Base-by-base conservation (phyloP, 768 basidiomycete species). In the Ramaria rubella region DNA sequence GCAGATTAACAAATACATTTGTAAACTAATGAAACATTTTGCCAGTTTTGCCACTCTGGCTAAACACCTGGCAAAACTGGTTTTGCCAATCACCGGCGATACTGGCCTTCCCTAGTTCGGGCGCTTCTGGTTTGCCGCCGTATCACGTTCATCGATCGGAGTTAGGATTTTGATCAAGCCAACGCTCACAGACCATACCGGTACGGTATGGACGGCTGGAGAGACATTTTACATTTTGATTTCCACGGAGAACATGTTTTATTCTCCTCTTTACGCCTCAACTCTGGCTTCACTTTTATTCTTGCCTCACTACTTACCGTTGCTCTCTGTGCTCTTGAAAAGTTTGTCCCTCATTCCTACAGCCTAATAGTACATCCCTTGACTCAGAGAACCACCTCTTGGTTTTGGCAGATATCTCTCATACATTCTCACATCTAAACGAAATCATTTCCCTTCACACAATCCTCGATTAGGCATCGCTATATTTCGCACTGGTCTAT, bases 401-500 rank as follows among this genome's bases (percentile, higher is more conserved):
- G 14, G 23, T 12, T 12, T 46, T 9, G 11, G 9, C 26, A 55
- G 54, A 30, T 44, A 45, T 29, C 33, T 55, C 23, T 24, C 54
- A n/a, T 48, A 55, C 24, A 1, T 19, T 17, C 30, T 53, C 14
- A 46, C 54, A 6, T 12, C 21, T n/a, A 55, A 55, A 27, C 19
- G 17, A 12, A 55, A 29, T 33, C 8, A 24, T 29, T 11, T 45
- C 15, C 15, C 54, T 11, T 23, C 8, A 12, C 27, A 70, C 31
- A 69, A 70, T 36, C 77, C 80, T 23, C 75, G 77, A 27, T 61
- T 77, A 56, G 69, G 68, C 36, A 70, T 68, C 23, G 80, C 81
- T 17, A 59, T 77, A 4, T 86, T 83, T 83, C 73, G 77, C 52
- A 68, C 82, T 5, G 62, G 63, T 12, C 53, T 86, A 38, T 86